These are phyloP conservation scores for Lodderomyces beijingensis DNA, from an alignment of 1,139 yeast species.

Conservation along the genomic window DNA sequence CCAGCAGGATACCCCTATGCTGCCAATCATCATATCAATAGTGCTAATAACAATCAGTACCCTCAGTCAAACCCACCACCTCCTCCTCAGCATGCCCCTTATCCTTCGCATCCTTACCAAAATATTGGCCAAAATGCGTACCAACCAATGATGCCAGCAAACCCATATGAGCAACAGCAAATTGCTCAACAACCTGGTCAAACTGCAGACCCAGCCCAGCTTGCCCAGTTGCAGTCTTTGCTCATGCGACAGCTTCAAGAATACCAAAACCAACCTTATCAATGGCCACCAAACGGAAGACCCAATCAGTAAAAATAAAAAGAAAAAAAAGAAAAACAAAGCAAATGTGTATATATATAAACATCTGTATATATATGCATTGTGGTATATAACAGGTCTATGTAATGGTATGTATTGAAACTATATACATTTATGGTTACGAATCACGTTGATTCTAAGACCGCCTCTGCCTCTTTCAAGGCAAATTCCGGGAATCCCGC, in stretches of 20 bases:
- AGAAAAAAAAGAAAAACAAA: conserved; percentile 2
- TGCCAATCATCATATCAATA: neutral
- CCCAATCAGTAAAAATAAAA: too few relatives aligned
- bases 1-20: too few relatives aligned
- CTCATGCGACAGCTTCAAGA: conserved; percentile 13
- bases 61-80: neutral
- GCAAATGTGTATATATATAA: conserved; percentile 6
- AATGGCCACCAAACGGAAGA: conserved; percentile 5
- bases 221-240: conserved; percentile 16
- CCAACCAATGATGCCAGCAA: conserved; percentile 7
- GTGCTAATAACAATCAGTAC: neutral
- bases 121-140: conserved; percentile 7
- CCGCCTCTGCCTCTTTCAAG: conserved; percentile 44
- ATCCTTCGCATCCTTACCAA: neutral
- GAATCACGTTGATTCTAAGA: conserved; percentile 18
- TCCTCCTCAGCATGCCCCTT: neutral
- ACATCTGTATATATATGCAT: conserved; percentile 3
- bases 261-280: conserved; percentile 7
- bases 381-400: conserved; percentile 1
- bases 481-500: conserved; percentile 81
- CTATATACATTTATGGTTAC: neutral
- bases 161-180: conserved; percentile 13
- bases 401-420: conserved; percentile 6
- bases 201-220: conserved; percentile 15
- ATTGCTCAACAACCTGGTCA: conserved; percentile 5